Percentiles rank a stretch among this genome's conserved stretches.
phyloP scores from a whole-genome alignment of 2,329 filamentous ascomycete species.

The Alternaria brassicicola region DNA sequence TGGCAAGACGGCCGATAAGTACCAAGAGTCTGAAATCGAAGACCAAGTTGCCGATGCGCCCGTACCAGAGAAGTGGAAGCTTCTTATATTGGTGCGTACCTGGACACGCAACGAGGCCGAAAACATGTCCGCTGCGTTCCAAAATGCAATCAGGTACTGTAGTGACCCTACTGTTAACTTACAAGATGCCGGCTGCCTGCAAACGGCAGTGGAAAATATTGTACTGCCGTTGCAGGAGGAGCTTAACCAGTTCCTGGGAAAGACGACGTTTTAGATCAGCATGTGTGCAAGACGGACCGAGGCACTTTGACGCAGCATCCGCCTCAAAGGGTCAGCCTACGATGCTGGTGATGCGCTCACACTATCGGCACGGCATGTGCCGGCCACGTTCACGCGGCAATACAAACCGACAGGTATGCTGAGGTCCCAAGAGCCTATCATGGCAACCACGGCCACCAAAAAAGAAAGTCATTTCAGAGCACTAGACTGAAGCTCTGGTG shows the following conservation, averaged over 20 bases:
- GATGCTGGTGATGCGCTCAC: background rate
- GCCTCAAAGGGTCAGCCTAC: too few relatives aligned
- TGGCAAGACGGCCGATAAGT: conserved; percentile 41
- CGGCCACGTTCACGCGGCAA: background rate
- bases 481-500: background rate
- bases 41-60: conserved; percentile 17
- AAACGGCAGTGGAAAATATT: conserved; percentile 47
- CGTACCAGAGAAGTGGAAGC: conserved; percentile 34
- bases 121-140: conserved; percentile 46
- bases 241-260: conserved; percentile 45
- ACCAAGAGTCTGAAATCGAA: conserved; percentile 32
- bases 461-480: background rate
- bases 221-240: conserved; percentile 48
- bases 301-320: background rate
- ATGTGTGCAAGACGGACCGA: background rate
- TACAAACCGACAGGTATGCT: background rate
- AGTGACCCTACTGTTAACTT: conserved; percentile 42
- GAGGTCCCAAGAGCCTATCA: background rate
- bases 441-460: background rate
- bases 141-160: conserved; percentile 43
- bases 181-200: conserved; percentile 43
- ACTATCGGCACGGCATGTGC: background rate
- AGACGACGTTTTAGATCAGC: conserved; percentile 18
- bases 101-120: conserved; percentile 45
- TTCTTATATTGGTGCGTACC: conserved; percentile 42